Conservation (phyloP, 164 flowering plant species). For the Magnolia kwangsiensis region DNA sequence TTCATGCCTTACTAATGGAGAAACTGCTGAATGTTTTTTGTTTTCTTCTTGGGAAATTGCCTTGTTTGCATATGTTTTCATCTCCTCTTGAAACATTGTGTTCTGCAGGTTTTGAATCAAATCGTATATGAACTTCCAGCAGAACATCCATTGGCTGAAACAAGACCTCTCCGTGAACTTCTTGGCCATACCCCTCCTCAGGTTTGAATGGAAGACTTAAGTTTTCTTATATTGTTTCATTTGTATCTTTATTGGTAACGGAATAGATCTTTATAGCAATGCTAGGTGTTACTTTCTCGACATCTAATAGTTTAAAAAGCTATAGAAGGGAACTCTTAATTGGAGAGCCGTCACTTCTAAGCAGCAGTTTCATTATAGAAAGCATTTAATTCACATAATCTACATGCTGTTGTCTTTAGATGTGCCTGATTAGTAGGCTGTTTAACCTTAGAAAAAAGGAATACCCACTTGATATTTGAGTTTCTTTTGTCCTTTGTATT, state of each 20-base stretch:
- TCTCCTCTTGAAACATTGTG: background rate
- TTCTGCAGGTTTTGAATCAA: conserved; percentile 81
- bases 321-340: background rate
- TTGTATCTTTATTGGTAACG: background rate
- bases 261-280: background rate
- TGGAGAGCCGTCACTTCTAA: too few relatives aligned
- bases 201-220: conserved; percentile 34
- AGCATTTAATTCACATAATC: too few relatives aligned
- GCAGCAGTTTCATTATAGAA: too few relatives aligned
- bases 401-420: too few relatives aligned
- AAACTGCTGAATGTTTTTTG: background rate
- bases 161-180: conserved; percentile 89
- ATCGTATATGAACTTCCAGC: conserved; percentile 92
- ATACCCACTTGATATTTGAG: too few relatives aligned
- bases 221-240: background rate
- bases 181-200: conserved; percentile 97
- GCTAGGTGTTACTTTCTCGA: background rate
- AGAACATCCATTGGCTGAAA: conserved; percentile 89
- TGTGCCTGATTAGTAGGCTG: too few relatives aligned
- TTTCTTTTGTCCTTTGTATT: too few relatives aligned
- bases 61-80: background rate
- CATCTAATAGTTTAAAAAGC: background rate
- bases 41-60: background rate
- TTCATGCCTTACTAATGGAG: conserved; percentile 3
- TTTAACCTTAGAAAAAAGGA: too few relatives aligned